A percentile compares a stretch with the other conserved stretches of the same genome.
phyloP scores from a whole-genome alignment of 352 stramenopile species.

The Aphanomyces astaci region DNA sequence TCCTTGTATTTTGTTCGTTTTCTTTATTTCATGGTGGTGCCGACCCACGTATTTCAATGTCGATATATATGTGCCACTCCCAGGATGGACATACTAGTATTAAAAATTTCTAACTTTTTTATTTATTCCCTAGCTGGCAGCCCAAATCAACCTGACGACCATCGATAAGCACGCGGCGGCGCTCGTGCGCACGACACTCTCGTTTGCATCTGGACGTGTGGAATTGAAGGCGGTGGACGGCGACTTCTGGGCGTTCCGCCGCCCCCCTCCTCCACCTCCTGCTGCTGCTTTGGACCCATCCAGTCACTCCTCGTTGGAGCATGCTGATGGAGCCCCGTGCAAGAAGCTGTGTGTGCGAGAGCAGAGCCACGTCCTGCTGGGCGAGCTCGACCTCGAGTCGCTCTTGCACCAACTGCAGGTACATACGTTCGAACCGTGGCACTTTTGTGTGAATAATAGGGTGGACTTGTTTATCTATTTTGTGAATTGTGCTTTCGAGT shows the following conservation, averaged over 20 bases:
- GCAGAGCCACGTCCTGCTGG: conserved; percentile 10
- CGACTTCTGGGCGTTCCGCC: not conserved
- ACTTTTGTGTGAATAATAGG: not conserved
- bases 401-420: conserved; percentile 16
- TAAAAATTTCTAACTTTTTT: too few species aligned
- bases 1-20: too few species aligned
- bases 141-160: conserved; percentile 10
- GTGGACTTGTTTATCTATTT: too few species aligned
- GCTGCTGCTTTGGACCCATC: too few species aligned
- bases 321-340: not conserved
- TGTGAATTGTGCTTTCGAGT: too few species aligned
- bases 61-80: too few species aligned
- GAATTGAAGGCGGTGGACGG: conserved; percentile 1
- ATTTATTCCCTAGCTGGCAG: conserved; percentile 9
- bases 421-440: not conserved
- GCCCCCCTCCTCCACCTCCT: too few species aligned
- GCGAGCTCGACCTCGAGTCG: conserved; percentile 9
- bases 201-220: not conserved
- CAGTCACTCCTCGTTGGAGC: too few species aligned
- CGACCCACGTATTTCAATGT: not conserved
- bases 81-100: too few species aligned
- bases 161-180: conserved; percentile 17
- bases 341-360: conserved; percentile 21
- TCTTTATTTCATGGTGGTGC: too few species aligned
- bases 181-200: conserved; percentile 4